phyloP scores from a whole-genome alignment of 768 basidiomycete genomes.

The Pholiota microspora region DNA sequence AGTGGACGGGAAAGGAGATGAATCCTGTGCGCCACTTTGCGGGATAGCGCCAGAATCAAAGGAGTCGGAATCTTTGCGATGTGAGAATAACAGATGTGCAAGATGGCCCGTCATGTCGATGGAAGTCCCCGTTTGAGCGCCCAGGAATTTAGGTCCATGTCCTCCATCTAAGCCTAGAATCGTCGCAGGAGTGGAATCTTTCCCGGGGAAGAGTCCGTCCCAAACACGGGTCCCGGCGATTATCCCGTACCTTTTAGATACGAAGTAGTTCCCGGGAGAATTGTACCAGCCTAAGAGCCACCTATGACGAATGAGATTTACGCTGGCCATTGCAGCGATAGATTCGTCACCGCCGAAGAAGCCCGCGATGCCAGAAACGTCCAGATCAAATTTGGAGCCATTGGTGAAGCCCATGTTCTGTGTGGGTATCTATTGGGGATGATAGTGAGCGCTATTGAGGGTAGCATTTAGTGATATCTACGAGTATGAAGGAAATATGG shows the following conservation, averaged over 20 bases:
- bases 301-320: conserved; percentile 8
- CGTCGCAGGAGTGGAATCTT: conserved; percentile 1
- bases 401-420: too few species aligned
- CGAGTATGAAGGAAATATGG: too few species aligned
- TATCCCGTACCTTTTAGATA: conserved; percentile 12
- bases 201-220: conserved; percentile 9
- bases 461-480: too few species aligned
- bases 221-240: conserved; percentile 5
- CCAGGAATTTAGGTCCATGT: conserved; percentile 5
- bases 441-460: too few species aligned
- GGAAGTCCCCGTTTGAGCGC: conserved; percentile 4
- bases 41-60: not conserved
- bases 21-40: too few species aligned
- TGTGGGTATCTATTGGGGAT: too few species aligned
- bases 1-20: not conserved
- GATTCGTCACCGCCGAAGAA: conserved; percentile 14
- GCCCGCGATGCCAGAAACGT: conserved; percentile 10
- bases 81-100: conserved; percentile 4
- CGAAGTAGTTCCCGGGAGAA: conserved; percentile 13
- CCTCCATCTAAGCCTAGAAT: conserved; percentile 6
- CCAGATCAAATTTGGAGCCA: conserved; percentile 3
- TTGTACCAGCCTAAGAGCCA: conserved; percentile 15
- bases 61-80: not conserved
- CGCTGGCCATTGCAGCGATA: conserved; percentile 10
- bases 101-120: conserved; percentile 5